Evolutionary conservation across 2,329 filamentous ascomycete species (phyloP), one percentile per base, ranked within the genome.

Genomic region (Plenodomus tracheiphilus): DNA sequence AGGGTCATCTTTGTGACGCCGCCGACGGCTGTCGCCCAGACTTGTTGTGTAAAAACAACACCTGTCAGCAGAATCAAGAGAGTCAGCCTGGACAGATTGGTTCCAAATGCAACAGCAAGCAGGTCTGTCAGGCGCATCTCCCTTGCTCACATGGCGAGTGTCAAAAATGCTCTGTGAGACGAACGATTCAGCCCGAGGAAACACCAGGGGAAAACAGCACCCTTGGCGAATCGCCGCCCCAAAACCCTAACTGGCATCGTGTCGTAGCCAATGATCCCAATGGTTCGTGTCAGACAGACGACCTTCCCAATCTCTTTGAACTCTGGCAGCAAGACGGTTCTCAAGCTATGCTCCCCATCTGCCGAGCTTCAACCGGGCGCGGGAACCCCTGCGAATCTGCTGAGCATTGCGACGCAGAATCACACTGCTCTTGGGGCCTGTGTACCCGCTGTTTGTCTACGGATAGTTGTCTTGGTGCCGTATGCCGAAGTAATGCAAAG

Each of bases 31-130:
- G 69, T 43, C 7, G 30, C 0, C 64, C 68, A 0, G 37, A 58
- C 11, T 58, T 70, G 0, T 20, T 68, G 2, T 72, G 69, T 52
- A 70, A 65, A 16, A 71, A 72, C 42, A 63, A 53, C 45, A 43
- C 71, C 21, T 71, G 69, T 53, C 50, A 52, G n/a, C 38, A 18
- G 4, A 61, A 59, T 25, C 10, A 38, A 0, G 53, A 53, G 6
- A 40, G 36, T 2, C 66, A 69, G 36, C 68, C 65, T 0, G 68
- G 68, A 2, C 56, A 60, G 22, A 35, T 57, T 5, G 66, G 65
- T 10, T 54, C 58, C 2, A 35, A 35, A 3, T 71, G 68, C 41
- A 61, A 69, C 37, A 60, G 54, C 49, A 70, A 68, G 39, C 51
- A 59, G 15, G 38, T 54, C 1, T 72, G 69, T 42, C 64, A 65